phyloP scores from a whole-genome alignment of 192 early-diverging fungal species.

The Coemansia sp. region DNA sequence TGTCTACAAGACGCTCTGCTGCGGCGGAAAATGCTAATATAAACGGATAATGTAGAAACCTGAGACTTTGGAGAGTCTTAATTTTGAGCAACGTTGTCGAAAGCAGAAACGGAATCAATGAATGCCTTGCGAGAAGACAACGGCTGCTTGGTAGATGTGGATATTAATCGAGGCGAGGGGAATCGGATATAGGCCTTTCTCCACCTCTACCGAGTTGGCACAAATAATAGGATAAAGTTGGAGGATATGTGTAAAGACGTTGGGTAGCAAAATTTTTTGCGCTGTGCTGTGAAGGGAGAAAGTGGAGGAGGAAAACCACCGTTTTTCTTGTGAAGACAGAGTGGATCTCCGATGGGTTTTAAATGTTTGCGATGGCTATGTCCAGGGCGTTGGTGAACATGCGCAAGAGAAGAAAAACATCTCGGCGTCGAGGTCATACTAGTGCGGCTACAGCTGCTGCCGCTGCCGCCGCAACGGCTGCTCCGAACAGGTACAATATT shows the following conservation, averaged over 20 bases:
- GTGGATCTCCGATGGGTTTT: slow-evolving; percentile 15
- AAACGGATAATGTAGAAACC: not conserved
- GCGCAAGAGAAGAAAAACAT: slow-evolving; percentile 14
- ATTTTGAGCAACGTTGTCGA: not conserved
- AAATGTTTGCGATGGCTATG: slow-evolving; percentile 13
- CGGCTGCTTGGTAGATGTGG: not conserved
- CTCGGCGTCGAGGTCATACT: slow-evolving; percentile 10
- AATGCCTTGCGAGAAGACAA: not conserved
- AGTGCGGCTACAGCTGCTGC: too few species aligned
- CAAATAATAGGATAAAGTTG: not conserved
- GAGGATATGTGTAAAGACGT: not conserved
- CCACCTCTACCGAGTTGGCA: not conserved
- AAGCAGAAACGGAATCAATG: not conserved
- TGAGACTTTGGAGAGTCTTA: not conserved
- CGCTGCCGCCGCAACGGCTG: not conserved
- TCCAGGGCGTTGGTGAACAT: slow-evolving; percentile 10
- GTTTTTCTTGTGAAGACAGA: slow-evolving; percentile 5
- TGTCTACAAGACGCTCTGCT: not conserved
- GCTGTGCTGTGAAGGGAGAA: not conserved
- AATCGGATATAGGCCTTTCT: not conserved
- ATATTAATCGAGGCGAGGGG: not conserved
- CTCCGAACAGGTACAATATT: not conserved
- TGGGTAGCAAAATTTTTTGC: not conserved
- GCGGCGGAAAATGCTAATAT: not conserved
- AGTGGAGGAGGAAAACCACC: not conserved